phyloP scores from a whole-genome alignment of 2,329 filamentous ascomycete species.

The Metarhizium guizhouense region DNA sequence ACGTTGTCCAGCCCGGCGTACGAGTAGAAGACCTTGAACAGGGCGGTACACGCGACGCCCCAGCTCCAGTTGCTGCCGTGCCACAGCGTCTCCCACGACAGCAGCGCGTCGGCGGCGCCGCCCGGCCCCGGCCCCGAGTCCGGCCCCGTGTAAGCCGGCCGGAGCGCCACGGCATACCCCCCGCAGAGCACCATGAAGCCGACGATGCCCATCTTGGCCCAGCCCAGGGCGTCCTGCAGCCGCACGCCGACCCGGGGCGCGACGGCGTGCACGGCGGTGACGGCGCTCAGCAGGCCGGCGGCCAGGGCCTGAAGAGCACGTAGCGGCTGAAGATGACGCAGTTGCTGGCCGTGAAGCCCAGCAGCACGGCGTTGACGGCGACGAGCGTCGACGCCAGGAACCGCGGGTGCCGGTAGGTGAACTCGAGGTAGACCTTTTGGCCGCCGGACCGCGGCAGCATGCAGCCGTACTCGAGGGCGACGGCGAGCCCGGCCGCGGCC shows the following conservation, averaged over 20 bases:
- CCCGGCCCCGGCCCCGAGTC: slow-evolving; percentile 5
- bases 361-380: slow-evolving; percentile 52
- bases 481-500: slow-evolving; percentile 50
- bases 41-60: slow-evolving; percentile 55
- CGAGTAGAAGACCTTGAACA: slow-evolving; percentile 63
- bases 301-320: slow-evolving; percentile 47
- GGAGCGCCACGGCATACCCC: slow-evolving; percentile 46
- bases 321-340: slow-evolving; percentile 63
- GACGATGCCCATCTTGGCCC: slow-evolving; percentile 53
- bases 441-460: slow-evolving; percentile 64
- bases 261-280: slow-evolving; percentile 51
- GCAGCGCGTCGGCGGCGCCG: slow-evolving; percentile 4
- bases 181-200: slow-evolving; percentile 53
- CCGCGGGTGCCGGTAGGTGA: slow-evolving; percentile 53
- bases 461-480: slow-evolving; percentile 59
- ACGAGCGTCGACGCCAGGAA: slow-evolving; percentile 57
- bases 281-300: slow-evolving; percentile 42
- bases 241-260: slow-evolving; percentile 48
- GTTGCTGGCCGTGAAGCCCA: slow-evolving; percentile 62
- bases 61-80: slow-evolving; percentile 60
- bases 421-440: slow-evolving; percentile 63
- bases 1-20: slow-evolving; percentile 59
- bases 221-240: slow-evolving; percentile 53
- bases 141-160: slow-evolving; percentile 13
- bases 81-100: slow-evolving; percentile 43